Base-by-base conservation (phyloP, 2,329 filamentous ascomycete genomes). In the Calonectria pteridis region DNA sequence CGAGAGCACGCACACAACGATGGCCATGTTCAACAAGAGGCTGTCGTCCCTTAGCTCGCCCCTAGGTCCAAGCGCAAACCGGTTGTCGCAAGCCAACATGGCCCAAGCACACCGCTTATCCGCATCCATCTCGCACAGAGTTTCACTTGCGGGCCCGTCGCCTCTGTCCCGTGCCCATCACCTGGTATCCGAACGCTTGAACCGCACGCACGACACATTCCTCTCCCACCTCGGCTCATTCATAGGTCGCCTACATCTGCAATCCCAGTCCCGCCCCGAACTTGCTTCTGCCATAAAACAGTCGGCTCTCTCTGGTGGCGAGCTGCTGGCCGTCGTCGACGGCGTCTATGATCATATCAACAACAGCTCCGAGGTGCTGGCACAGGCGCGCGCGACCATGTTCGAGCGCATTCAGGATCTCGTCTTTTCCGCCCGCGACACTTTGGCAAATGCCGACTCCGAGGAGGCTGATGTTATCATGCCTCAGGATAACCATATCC, bases 201-300 rank as follows among this genome's bases (percentile, higher is more conserved):
- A 92, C 80, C 88, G 90, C 64, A 94, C 93, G 65, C 95, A 98
- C 85, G 96, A 98, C 85, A 91, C 91, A 10, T 98, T 98, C 81
- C 87, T 99, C 67, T 97, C 96, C 9, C 94, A 96, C 81, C 91
- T 99, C 66, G 96, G 95, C 65, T 97, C 95, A 6, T 98, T 98
- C 83, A 96, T 98, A 82, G 97, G 97, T 20, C 89, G 92, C 46
- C 89, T 98, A 70, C 95, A 98, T 84, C 88, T 98, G 73, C 95
- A 98, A 83, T 97, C 96, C n/a, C 93, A 97, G 75, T 97, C 95
- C 10, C 93, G 95, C 11, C 91, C 94, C 1, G 95, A 98, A 82
- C 89, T 98, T 63, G 92, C 95, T 37, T 86, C 93, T 14, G 95
- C 94, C 20, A 96, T 97, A 62, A 93, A 94, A 81, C 93, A 96